Base-by-base conservation (phyloP, 2,329 filamentous ascomycete genomes). In the Hypoxylon rubiginosum region DNA sequence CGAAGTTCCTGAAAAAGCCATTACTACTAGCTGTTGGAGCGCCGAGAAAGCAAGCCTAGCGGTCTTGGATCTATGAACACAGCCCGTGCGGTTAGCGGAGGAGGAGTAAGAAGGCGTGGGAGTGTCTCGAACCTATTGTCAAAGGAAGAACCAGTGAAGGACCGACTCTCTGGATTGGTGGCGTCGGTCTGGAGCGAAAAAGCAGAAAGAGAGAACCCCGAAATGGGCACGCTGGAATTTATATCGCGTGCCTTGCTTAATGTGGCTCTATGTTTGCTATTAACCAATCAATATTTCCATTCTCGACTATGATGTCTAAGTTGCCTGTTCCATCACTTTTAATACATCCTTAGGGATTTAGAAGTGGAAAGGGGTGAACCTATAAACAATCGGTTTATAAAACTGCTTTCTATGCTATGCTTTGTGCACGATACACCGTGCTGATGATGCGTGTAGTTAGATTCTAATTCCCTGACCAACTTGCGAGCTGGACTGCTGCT, bases 341-440 rank as follows among this genome's bases (percentile, higher is more conserved):
- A 3, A 34, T 7, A 28, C 26, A 3, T 28, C 26, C 7, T 13
- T n/a, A n/a, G 34, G 11, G 4, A 36, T 15, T 36, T 15, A 13
- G 13, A 15, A 34, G 15, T 1, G 15, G 26, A 34, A 28, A 8
- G 17, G 19, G 41, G 45, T 21, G 11, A 51, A 41, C 39, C 51
- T 59, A 15, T 2, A 34, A 30, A 39, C 19, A 3, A 17, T 36
- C 43, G 11, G 28, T 58, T 30, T 56, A 55, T 43, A 53, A 58
- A 17, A 51, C 28, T 55, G 43, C 62, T 61, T 15, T 64, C 43
- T 67, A 64, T 66, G 52, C 26, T 48, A 64, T 64, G 64, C 50
- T 58, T 41, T 24, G 11, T 30, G 41, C 46, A 26, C 55, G 61
- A 28, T 48, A 57, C 43, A n/a, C 39, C 55, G 55, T 64, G 43